A percentile compares a stretch with the other conserved stretches of the same genome.
Evolutionary conservation across 2,329 filamentous ascomycete genomes (phyloP).

Genomic region (Diaporthe caulivora): DNA sequence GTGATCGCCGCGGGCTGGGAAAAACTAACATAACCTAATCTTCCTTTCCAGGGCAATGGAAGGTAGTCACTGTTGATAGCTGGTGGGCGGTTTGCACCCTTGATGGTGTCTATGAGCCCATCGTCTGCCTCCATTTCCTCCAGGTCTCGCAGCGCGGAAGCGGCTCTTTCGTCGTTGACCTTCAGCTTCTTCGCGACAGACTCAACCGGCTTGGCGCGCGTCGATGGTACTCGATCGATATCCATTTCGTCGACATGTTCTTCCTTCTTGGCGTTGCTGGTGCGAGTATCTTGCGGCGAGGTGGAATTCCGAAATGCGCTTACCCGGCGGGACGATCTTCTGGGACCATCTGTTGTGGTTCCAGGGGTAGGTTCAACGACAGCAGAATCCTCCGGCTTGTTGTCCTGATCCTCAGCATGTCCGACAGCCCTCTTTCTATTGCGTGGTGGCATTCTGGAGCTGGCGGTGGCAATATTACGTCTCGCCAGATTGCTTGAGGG

Average conservation of each 20-base stretch:
- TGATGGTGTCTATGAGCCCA: slow-evolving; percentile 45
- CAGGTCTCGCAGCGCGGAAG: slow-evolving; percentile 58
- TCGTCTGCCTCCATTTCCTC: slow-evolving; percentile 59
- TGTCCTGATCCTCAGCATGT: not conserved
- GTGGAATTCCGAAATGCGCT: not conserved
- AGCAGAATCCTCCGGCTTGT: no score
- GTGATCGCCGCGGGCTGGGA: not conserved
- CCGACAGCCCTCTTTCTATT: slow-evolving; percentile 20
- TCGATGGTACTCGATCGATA: not conserved
- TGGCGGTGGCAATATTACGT: slow-evolving; percentile 35
- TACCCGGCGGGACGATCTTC: slow-evolving; percentile 32
- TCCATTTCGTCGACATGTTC: not conserved
- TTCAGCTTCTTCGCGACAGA: not conserved
- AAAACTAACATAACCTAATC: slow-evolving; percentile 83
- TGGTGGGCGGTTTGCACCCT: slow-evolving; percentile 71
- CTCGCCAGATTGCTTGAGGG: not conserved
- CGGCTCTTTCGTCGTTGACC: slow-evolving; percentile 46
- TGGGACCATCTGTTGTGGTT: not conserved
- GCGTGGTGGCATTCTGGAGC: slow-evolving; percentile 33
- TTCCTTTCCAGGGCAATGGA: slow-evolving; percentile 90
- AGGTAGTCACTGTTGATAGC: slow-evolving; percentile 86
- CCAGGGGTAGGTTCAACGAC: not conserved
- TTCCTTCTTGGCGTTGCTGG: not conserved
- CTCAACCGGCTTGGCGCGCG: not conserved
- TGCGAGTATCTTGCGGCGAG: not conserved